Conservation (phyloP, 768 basidiomycete species). For the Megacollybia marginata region DNA sequence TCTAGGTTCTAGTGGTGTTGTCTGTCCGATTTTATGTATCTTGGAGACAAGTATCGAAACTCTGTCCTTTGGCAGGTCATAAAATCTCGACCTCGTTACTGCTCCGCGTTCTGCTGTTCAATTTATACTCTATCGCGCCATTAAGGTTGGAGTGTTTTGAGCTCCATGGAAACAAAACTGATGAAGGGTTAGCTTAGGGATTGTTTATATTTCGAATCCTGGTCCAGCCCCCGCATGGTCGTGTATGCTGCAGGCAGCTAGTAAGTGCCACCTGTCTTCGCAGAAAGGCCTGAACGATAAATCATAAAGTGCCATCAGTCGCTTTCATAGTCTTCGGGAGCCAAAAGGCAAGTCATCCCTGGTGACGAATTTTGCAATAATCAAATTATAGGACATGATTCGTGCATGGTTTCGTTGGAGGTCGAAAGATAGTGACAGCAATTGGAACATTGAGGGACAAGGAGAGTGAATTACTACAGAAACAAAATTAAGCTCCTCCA, state of each 20-base stretch:
- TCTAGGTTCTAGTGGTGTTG: slow-evolving; percentile 28
- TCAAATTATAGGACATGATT: slow-evolving; percentile 28
- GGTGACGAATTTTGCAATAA: neutral
- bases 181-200: no score
- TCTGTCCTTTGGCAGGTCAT: slow-evolving; percentile 33
- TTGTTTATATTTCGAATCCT: no score
- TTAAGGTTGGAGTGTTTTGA: slow-evolving; percentile 27
- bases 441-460: slow-evolving; percentile 10
- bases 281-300: slow-evolving; percentile 1
- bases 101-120: slow-evolving; percentile 35
- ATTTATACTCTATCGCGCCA: slow-evolving; percentile 34
- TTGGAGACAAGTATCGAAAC: slow-evolving; percentile 26
- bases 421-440: neutral
- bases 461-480: neutral
- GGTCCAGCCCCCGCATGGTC: slow-evolving; percentile 15
- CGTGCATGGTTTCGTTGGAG: slow-evolving; percentile 27
- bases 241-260: slow-evolving; percentile 42
- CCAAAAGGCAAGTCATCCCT: slow-evolving; percentile 31
- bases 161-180: no score
- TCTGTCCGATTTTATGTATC: slow-evolving; percentile 33
- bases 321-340: slow-evolving; percentile 42
- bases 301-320: slow-evolving; percentile 37
- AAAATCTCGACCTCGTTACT: slow-evolving; percentile 28
- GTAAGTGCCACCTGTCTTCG: slow-evolving; percentile 23
- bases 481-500: slow-evolving; percentile 58